Base-by-base conservation (phyloP, 805 yeast genomes). In the Ogataea polymorpha region DNA sequence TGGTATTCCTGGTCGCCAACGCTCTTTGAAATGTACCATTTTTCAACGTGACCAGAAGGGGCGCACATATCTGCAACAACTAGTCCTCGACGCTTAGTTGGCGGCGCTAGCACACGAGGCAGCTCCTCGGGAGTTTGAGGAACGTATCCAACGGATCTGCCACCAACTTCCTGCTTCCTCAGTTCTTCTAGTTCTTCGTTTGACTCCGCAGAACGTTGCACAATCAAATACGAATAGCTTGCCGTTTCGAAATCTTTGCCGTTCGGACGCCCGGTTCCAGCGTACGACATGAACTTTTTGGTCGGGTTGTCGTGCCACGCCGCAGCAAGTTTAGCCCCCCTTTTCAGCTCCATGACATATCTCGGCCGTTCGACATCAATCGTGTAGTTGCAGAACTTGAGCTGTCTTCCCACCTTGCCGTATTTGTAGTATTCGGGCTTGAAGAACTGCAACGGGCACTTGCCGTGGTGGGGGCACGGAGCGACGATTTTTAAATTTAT, bases 381-480 rank as follows among this genome's bases (percentile, higher is more conserved):
- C 39, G 74, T 75, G 58, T 80, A 89, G 34, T 83, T 77, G 58
- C 97, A 88, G 71, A 89, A 87, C 41, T 75, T 75, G 37, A 85
- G 67, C 43, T 79, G 72, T 47, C 73, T 74, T 31, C 86, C 87
- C 17, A 74, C 61, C 24, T 71, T 69, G 12, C 68, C 65, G 32
- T 70, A 72, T 28, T 69, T 68, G 56, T 81, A 86, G 54, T 73
- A 78, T 25, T 75, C 76, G 2, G 95, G 86, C 36, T 83, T 83
- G 11, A 83, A 81, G 23, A 79, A 71, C 61, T 90, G 97, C 40
- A 91, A 65, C 0, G 98, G 97, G 55, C 97, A 90, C 49, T 70
- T 74, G 10, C 81, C 77, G 54, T 88, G 96, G 59, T 93, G 97
- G 1, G 91, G 64, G 57, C 97, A 93, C 3, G 99, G 99, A 0